Conservation (phyloP, 139 green algal species). For the Medakamo hakoo region DNA sequence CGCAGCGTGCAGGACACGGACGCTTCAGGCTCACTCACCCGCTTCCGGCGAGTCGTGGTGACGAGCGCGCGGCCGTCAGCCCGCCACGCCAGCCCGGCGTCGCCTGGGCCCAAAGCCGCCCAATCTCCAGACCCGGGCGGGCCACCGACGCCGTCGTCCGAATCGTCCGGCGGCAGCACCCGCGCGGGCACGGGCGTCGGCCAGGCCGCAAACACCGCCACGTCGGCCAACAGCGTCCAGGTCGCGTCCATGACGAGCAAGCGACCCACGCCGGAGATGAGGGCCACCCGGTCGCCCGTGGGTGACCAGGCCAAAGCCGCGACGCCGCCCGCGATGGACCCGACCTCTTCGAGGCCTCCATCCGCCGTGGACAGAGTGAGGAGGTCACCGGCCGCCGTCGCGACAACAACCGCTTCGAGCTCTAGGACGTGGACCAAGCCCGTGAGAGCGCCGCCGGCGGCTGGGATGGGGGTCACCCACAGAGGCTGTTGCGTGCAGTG, state of each 20-base stretch:
- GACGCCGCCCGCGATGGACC: conserved; percentile 44
- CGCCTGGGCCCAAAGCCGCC: not conserved
- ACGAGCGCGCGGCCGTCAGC: conserved; percentile 67
- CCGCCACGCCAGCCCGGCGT: conserved; percentile 48
- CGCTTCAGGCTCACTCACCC: not conserved
- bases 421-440: conserved; percentile 24
- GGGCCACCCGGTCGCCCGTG: conserved; percentile 57
- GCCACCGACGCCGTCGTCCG: not conserved
- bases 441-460: not conserved
- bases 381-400: conserved; percentile 30
- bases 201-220: not conserved
- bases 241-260: conserved; percentile 60
- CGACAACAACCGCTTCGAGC: conserved; percentile 35
- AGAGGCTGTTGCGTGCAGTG: not conserved
- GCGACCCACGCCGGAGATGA: conserved; percentile 31
- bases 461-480: not conserved
- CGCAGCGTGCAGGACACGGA: conserved; percentile 13
- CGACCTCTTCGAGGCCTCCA: conserved; percentile 30
- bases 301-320: conserved; percentile 46
- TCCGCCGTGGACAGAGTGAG: conserved; percentile 22
- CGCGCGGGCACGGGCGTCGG: not conserved
- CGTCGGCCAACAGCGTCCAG: conserved; percentile 7
- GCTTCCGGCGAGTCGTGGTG: conserved; percentile 13
- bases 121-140: not conserved
- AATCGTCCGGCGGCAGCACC: not conserved